phyloP scores from a whole-genome alignment of 2,329 filamentous ascomycete species.

The Alternaria sp. region DNA sequence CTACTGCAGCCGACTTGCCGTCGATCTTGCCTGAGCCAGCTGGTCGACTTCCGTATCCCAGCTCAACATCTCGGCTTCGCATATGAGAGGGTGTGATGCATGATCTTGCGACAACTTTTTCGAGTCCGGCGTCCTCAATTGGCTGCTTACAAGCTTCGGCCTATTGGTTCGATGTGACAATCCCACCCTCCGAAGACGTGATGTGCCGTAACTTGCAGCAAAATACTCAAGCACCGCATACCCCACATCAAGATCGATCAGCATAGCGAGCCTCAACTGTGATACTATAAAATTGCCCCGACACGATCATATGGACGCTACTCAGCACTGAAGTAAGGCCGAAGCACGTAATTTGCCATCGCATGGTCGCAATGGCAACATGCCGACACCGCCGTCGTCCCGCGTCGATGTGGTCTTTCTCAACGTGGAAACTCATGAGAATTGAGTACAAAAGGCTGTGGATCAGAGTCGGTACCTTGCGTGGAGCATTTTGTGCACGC shows the following conservation, averaged over 20 bases:
- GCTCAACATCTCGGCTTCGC: background rate
- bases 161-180: background rate
- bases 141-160: background rate
- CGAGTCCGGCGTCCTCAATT: background rate
- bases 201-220: background rate
- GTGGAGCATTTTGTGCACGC: background rate
- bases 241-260: background rate
- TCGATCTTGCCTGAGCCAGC: background rate
- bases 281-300: background rate
- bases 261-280: background rate
- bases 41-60: background rate
- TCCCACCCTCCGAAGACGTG: background rate
- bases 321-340: background rate
- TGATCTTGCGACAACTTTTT: background rate
- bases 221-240: background rate
- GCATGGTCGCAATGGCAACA: background rate
- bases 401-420: background rate
- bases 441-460: background rate
- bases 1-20: background rate
- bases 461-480: background rate
- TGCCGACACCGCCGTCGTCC: background rate
- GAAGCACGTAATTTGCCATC: conserved; percentile 1
- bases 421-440: background rate
- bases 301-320: background rate
- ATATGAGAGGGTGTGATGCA: background rate